Base-by-base conservation (phyloP, 2,329 filamentous ascomycete genomes). In the Alternaria brassicicola region DNA sequence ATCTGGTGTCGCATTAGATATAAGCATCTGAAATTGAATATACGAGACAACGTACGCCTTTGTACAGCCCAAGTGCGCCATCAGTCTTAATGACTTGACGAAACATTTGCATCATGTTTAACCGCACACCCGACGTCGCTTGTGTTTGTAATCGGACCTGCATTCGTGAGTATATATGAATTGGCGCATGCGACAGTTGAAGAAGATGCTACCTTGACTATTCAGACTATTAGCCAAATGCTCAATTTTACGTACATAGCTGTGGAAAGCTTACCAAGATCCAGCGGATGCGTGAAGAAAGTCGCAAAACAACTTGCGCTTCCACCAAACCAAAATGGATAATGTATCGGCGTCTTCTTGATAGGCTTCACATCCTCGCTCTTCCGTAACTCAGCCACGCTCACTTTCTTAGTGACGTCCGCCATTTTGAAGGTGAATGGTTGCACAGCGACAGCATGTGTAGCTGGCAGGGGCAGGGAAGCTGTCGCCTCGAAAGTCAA, bases 301-400 rank as follows among this genome's bases (percentile, higher is more conserved):
- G 94, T 93, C 35, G 94, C 94, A 83, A 95, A 89, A 76, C 92
- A 96, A 74, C 91, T 95, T 49, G 94, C 93, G 76, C 92, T 97
- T 55, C 95, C 95, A 64, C 95, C 95, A 78, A 99, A 98, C 95
- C 94, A 98, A 66, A 83, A 79, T 12, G 82, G 82, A 70, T 83
- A 84, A 59, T 78, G 76, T 63, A 83, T 76, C 48, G 72, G 59
- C 57, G 75, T 70, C 52, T 74, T 74, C 66, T 42, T 48, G 13
- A 58, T 31, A 25, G 55, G 33, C 55, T 78, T 76, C 52, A 78
- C 73, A 71, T 79, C 76, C 61, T 80, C 75, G 70, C 72, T 78
- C 71, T 81, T 81, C 58, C 57, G 70, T 65, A 74, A 31, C 59
- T 76, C 73, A 9, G 60, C 60, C 38, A 63, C 60, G 62, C 64